Base-by-base conservation (phyloP, 495 filamentous ascomycete species). In the Neurospora sp. region DNA sequence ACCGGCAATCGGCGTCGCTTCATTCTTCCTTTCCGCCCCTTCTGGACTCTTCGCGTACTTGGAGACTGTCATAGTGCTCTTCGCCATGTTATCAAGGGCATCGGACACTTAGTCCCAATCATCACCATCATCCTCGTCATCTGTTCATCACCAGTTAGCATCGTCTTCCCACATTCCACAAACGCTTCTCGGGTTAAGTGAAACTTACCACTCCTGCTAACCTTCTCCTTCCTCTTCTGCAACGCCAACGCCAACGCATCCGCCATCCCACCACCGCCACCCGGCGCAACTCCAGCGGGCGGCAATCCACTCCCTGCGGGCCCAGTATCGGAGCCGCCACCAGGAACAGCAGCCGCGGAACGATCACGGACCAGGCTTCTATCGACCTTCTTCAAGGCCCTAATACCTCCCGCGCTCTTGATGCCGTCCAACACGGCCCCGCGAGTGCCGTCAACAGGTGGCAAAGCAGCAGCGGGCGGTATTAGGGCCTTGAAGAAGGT, bases 141-240 rank as follows among this genome's bases (percentile, higher is more conserved):
- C 90, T 92, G 72, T 41, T 16, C 38, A 41, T 59, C n/a, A 14
- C 2, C 22, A 18, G 72, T 82, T 70, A 82, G 73, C 73, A 78
- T 81, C 73, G 80, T 78, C 35, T 3, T 20, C 71, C 73, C 12
- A 71, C 39, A 45, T n/a, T n/a, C 37, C 35, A 71, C 8, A 31
- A 47, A 27, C n/a, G 12, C 10, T 10, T 72, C 18, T 39, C 69
- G 61, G 1, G 47, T 42, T 68, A 69, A 44, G 39, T 27, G 31
- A 69, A 69, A 90, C 93, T 88, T 90, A 98, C 94, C 94, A 84
- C 92, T 96, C 78, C 89, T 87, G 80, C 92, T 91, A 78, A 97
- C 94, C 85, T 94, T 95, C 82, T 91, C 87, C 83, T 97, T 97
- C 82, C 94, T 85, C 83, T 92, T 88, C 74, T 88, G 87, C 73